Conservation (phyloP, 257 asterid species). For the Thymus mandschuricus region DNA sequence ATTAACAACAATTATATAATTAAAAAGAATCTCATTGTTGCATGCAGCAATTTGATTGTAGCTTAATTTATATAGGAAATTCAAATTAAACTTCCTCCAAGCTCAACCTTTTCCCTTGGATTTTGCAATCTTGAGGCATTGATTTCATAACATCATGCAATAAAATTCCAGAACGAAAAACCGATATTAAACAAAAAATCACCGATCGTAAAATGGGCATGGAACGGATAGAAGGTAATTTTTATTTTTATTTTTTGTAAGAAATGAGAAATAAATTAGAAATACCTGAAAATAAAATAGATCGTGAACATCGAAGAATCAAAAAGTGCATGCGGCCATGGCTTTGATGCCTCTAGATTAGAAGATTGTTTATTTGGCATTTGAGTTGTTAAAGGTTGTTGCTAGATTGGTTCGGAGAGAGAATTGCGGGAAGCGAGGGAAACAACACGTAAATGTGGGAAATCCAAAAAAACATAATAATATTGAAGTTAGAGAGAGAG, state of each 20-base stretch:
- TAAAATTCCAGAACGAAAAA: constrained; percentile 12
- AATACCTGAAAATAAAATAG: background rate
- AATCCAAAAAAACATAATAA: background rate
- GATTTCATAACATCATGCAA: background rate
- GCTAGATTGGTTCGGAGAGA: constrained; percentile 30
- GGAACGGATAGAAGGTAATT: background rate
- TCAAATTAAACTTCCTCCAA: no score
- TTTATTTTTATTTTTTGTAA: background rate
- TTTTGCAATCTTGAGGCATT: background rate
- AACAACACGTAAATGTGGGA: background rate
- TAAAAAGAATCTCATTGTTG: no score
- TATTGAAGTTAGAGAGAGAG: constrained; percentile 11
- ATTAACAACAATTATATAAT: no score
- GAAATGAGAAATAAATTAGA: background rate
- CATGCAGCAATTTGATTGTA: no score
- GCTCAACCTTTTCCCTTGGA: background rate
- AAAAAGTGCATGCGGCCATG: no score
- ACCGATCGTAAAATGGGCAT: background rate
- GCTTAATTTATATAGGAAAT: no score
- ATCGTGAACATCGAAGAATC: no score
- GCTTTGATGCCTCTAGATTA: constrained; percentile 3
- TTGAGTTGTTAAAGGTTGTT: constrained; percentile 13
- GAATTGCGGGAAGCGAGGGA: constrained; percentile 31
- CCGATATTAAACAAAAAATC: no score
- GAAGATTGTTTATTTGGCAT: constrained; percentile 7